Evolutionary conservation across 305 asterid genomes (phyloP), one percentile per base, ranked within the genome.

Genomic region (Andrographis paniculata): DNA sequence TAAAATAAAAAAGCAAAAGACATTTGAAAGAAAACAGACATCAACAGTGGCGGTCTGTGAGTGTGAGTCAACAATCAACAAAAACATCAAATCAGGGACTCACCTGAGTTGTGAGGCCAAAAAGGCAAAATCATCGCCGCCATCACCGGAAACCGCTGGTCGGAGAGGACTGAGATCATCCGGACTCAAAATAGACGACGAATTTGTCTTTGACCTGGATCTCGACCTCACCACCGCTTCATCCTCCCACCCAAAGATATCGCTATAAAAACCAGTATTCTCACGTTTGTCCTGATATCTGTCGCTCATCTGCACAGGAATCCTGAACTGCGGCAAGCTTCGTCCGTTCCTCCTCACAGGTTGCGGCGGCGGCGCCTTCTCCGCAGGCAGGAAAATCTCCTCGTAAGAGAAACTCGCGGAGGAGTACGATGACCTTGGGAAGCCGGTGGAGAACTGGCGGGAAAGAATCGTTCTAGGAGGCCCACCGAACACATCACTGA

Each of bases 121-220:
- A 41, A 52, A 28, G 9, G 82, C 62, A 53, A 80, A 75, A 52
- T 73, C 76, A 28, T 56, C 61, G 45, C 50, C 45, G 30, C 71
- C 76, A 28, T 56, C 61, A 44, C 50, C 45, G 30, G 63, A 58
- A 27, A 58, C 48, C 42, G 73, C 69, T 60, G 78, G 73, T 22
- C 76, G 79, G 63, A 74, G 77, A 58, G 93, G 95, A 62, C 86
- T 84, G 60, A 78, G 67, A 50, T 80, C 80, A 74, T 78, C 88
- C 54, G 93, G 77, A 62, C 88, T 84, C 50, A 76, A 60, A 20
- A 57, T 81, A 14, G 91, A 77, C 1, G 94, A 77, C 6, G 94
- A 77, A 56, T 79, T 75, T 11, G 83, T 57, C 67, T 80, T 84
- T 0, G 94, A 83, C 61, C 76, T 71, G 8, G 85, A 70, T 58